Evolutionary conservation across 2,329 filamentous ascomycete genomes (phyloP).

Genomic region (Whalleya microplaca): DNA sequence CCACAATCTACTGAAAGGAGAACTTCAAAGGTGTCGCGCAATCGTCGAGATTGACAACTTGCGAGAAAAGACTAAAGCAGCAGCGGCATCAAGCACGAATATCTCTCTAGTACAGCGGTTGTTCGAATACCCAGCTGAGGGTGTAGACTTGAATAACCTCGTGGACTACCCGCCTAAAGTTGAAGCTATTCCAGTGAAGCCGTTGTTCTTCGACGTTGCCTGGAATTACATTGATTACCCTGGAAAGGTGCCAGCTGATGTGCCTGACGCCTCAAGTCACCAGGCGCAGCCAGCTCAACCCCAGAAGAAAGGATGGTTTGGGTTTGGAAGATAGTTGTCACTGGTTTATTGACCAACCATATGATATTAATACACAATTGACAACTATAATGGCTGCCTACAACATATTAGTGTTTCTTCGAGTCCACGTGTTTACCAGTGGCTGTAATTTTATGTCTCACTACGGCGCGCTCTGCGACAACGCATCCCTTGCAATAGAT

Average conservation of each 20-base stretch:
- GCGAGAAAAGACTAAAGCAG: conserved; percentile 48
- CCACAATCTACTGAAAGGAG: conserved; percentile 64
- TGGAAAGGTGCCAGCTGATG: conserved; percentile 51
- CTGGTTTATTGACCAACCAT: neutral
- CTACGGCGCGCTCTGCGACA: conserved; percentile 26
- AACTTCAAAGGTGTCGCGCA: conserved; percentile 81
- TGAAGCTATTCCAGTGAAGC: conserved; percentile 86
- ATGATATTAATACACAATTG: conserved; percentile 2
- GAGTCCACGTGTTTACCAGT: conserved; percentile 2
- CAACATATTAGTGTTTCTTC: conserved; percentile 3
- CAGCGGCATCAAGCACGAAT: conserved; percentile 48
- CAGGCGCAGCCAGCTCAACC: conserved; percentile 46
- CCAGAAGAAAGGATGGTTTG: conserved; percentile 77
- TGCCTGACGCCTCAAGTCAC: conserved; percentile 34
- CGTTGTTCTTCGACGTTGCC: conserved; percentile 92
- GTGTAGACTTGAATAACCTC: conserved; percentile 76
- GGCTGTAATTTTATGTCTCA: conserved; percentile 18
- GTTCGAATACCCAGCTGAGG: conserved; percentile 71
- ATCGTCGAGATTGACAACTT: conserved; percentile 81
- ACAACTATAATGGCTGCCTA: conserved; percentile 3
- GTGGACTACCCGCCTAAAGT: conserved; percentile 87
- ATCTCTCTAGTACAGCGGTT: conserved; percentile 74
- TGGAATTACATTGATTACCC: conserved; percentile 98
- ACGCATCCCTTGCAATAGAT: conserved; percentile 20
- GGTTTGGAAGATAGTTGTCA: conserved; percentile 59